Evolutionary conservation across 495 filamentous ascomycete genomes (phyloP), one percentile per base, ranked within the genome.

Genomic region (Trichoderma asperelloides): DNA sequence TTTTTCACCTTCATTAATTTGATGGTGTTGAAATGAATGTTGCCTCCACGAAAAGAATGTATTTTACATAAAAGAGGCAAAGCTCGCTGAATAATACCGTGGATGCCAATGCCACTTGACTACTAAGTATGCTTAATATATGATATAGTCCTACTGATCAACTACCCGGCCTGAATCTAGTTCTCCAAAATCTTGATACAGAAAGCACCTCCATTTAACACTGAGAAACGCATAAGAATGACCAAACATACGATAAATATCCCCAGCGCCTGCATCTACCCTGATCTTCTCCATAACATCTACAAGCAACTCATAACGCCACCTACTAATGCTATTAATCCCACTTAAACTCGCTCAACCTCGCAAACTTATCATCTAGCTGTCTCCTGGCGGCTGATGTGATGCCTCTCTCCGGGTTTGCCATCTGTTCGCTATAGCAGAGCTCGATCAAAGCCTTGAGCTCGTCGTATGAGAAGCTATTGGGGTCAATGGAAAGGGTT

Each of bases 321-420:
- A 11, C 25, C 23, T 21, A 2, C 23, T 13, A 12, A 28, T 30
- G 12, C 55, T 62, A 63, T 74, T 70, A 84, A 49, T 74, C 80
- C 90, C 91, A 94, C 86, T 92, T 86, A 70, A 88, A 80, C 80
- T 96, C 92, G 70, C 89, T 92, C 76, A 96, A 77, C 68, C 84
- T 82, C 70, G 93, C 73, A 70, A 92, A 72, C 71, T 87, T 86
- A 76, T 92, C 90, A n/a, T 86, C 87, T 80, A 92, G 83, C 68
- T 84, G 84, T 73, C 90, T 84, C 82, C 86, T 89, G 47, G 90
- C 90, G 60, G 85, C 81, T 70, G 90, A 83, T 18, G 86, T 87
- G 27, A 90, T 86, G 62, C 93, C 92, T 65, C 92, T 81, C 72
- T 89, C 87, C 60, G 87, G 84, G 69, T 86, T 87, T 12, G 86